Evolutionary conservation across 805 yeast species (phyloP).

Genomic region (Metschnikowia noctiluminum): DNA sequence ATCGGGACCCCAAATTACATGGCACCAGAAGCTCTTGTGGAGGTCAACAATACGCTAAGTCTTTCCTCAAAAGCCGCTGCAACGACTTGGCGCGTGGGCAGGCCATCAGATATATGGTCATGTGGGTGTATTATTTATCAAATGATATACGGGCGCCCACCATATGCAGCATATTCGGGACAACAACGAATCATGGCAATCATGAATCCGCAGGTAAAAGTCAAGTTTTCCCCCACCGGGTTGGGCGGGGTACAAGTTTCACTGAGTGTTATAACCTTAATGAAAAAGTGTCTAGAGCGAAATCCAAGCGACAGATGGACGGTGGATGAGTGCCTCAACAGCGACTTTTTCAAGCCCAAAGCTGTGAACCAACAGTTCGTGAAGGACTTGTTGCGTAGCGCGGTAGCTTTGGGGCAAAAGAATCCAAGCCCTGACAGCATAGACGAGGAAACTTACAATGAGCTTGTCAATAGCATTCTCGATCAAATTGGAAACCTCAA

Average conservation of each 20-base stretch:
- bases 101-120: slow-evolving; percentile 96
- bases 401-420: slow-evolving; percentile 66
- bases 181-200: slow-evolving; percentile 78
- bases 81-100: slow-evolving; percentile 72
- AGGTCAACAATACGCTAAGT: slow-evolving; percentile 36
- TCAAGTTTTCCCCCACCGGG: slow-evolving; percentile 62
- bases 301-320: slow-evolving; percentile 69
- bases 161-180: slow-evolving; percentile 77
- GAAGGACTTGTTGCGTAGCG: slow-evolving; percentile 68
- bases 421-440: slow-evolving; percentile 38
- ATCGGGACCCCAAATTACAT: slow-evolving; percentile 95
- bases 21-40: slow-evolving; percentile 94
- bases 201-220: slow-evolving; percentile 75
- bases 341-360: slow-evolving; percentile 72
- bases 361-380: slow-evolving; percentile 65
- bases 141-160: slow-evolving; percentile 91
- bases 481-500: slow-evolving; percentile 42
- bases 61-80: slow-evolving; percentile 16
- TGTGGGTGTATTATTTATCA: slow-evolving; percentile 95
- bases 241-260: slow-evolving; percentile 65
- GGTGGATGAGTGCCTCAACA: slow-evolving; percentile 54
- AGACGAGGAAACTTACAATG: slow-evolving; percentile 34
- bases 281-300: slow-evolving; percentile 66
- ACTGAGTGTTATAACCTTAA: slow-evolving; percentile 61
- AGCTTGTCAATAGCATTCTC: slow-evolving; percentile 54